Percentiles rank a stretch among this genome's conserved stretches.
phyloP scores from a whole-genome alignment of 2,329 filamentous ascomycete species.

The Cladophialophora bantiana region DNA sequence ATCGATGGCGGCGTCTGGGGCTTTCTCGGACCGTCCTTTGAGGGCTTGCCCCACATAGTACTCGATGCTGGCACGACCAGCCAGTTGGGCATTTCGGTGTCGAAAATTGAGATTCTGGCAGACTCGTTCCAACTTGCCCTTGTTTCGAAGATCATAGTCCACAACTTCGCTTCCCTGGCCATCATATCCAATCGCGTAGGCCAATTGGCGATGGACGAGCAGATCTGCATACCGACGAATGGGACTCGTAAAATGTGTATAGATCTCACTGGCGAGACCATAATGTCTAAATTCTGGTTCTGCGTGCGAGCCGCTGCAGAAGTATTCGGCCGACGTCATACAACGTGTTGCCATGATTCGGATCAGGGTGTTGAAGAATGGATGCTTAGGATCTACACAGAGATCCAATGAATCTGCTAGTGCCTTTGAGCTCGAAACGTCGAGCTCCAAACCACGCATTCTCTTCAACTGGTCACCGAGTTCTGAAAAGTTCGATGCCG shows the following conservation, averaged over 20 bases:
- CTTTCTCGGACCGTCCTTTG: slow-evolving; percentile 69
- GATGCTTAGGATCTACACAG: slow-evolving; percentile 79
- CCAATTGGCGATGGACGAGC: slow-evolving; percentile 90
- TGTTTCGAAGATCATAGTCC: slow-evolving; percentile 80
- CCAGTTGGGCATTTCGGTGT: slow-evolving; percentile 95
- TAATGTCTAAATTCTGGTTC: slow-evolving; percentile 97
- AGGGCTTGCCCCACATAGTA: slow-evolving; percentile 98
- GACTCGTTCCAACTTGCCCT: slow-evolving; percentile 85
- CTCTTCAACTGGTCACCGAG: slow-evolving; percentile 88
- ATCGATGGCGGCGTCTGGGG: slow-evolving; percentile 59
- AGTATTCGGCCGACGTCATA: slow-evolving; percentile 99
- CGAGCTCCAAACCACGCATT: slow-evolving; percentile 80
- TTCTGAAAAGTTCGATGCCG: slow-evolving; percentile 96
- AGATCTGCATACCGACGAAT: slow-evolving; percentile 98
- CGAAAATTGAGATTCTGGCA: slow-evolving; percentile 99
- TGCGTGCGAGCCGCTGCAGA: slow-evolving; percentile 89
- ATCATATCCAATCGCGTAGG: slow-evolving; percentile 90
- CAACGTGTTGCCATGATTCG: slow-evolving; percentile 97
- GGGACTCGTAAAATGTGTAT: slow-evolving; percentile 97
- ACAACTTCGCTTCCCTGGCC: slow-evolving; percentile 65
- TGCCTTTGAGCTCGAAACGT: slow-evolving; percentile 86
- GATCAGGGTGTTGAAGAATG: slow-evolving; percentile 98
- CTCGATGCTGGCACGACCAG: slow-evolving; percentile 90
- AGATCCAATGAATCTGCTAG: slow-evolving; percentile 89
- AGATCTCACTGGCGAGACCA: slow-evolving; percentile 93